Evolutionary conservation across 352 stramenopile species (phyloP).

Genomic region (Sclerospora graminicola): DNA sequence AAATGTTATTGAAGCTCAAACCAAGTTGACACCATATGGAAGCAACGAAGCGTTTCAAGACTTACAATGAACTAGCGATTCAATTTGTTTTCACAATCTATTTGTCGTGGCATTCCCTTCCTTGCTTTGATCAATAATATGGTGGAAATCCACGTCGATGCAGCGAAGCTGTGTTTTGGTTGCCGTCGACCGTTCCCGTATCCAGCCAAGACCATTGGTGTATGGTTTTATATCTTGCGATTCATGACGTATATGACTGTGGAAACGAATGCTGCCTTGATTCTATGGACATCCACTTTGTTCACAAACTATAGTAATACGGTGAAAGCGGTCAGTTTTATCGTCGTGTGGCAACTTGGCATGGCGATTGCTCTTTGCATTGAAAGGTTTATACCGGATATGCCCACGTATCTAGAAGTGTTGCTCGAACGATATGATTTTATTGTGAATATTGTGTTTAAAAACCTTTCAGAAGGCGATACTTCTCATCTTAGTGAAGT

Average conservation of each 20-base stretch:
- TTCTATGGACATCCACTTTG: conserved; percentile 75
- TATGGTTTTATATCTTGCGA: conserved; percentile 85
- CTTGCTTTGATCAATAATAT: conserved; percentile 88
- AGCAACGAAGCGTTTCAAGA: conserved; percentile 79
- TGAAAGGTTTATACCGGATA: conserved; percentile 46
- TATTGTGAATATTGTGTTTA: conserved; percentile 72
- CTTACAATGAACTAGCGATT: conserved; percentile 88
- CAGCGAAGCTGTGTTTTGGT: conserved; percentile 74
- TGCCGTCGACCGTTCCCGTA: conserved; percentile 70
- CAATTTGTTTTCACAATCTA: conserved; percentile 94
- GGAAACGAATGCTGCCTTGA: conserved; percentile 67
- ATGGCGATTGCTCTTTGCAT: conserved; percentile 59
- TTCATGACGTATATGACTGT: conserved; percentile 76
- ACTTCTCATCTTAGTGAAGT: conserved; percentile 59
- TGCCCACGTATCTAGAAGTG: conserved; percentile 40
- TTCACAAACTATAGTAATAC: conserved; percentile 35
- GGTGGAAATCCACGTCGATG: conserved; percentile 86
- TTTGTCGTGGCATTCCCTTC: conserved; percentile 91
- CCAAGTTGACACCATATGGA: conserved; percentile 76
- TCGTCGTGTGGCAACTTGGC: conserved; percentile 64
- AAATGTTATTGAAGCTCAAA: conserved; percentile 81
- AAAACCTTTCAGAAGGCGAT: conserved; percentile 54
- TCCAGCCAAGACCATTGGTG: conserved; percentile 83
- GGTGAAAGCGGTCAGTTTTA: conserved; percentile 57
- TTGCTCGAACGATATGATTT: conserved; percentile 57